Evolutionary conservation across 2,329 filamentous ascomycete genomes (phyloP), one percentile per base, ranked within the genome.

Genomic region (Blastomyces gilchristii): DNA sequence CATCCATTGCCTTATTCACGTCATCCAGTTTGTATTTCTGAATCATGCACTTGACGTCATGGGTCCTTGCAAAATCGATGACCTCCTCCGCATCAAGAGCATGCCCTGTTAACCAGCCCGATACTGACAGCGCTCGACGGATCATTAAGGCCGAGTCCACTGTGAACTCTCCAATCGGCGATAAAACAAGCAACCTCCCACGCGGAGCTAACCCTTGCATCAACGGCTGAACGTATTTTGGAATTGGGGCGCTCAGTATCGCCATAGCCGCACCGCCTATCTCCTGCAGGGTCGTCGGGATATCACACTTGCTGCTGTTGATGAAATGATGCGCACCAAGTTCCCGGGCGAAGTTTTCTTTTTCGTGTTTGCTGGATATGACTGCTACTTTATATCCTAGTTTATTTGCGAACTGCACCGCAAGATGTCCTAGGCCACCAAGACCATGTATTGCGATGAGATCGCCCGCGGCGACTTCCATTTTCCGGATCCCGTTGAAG

Each of bases 311-410:
- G 63, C 71, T 75, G 4, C 70, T 68, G 67, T 83, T 79, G 62
- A 85, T 78, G 68, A 82, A 85, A 57, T 83, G 81, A 62, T 80
- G 80, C 0, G 83, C 83, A 8, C 83, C 83, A 6, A 86, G 74
- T 66, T 83, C 67, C 50, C 75, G 74, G 0, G 81, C 82, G 66
- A 83, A 82, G 58, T 79, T 74, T 67, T 81, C 80, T 75, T 86
- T 86, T 28, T 72, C 69, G 1, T 70, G 71, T 60, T 78, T 80
- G 2, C 79, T 74, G 0, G 80, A 82, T 9, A 83, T 71, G 1
- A 80, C 81, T 9, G 82, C 79, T 8, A 80, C 80, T 9, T 78
- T 74, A 70, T 77, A 83, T 18, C 81, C 81, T 75, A 83, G 79
- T 60, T 78, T 80, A 25, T 76, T 73, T 0, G 80, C 75, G 66